Base-by-base conservation (phyloP, 148 eudicot species). In the Rhododendron simsii region DNA sequence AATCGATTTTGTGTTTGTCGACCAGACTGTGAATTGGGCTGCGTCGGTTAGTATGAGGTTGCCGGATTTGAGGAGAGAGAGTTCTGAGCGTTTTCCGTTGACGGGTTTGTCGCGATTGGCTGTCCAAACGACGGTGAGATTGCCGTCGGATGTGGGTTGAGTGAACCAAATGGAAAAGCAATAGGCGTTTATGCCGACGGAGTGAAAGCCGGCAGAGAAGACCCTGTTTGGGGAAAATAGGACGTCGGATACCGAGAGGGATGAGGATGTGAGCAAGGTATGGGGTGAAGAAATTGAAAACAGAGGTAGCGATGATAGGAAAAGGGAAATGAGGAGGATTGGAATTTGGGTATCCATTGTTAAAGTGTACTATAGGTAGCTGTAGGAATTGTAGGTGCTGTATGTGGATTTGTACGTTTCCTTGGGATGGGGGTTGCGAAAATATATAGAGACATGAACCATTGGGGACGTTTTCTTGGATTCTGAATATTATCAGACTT, bases 71-170 rank as follows among this genome's bases (percentile, higher is more conserved):
- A 11, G 53, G 0, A 93, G 73, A 23, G 83, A 86, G 10, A 93
- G 86, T 63, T 83, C 69, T 3, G 94, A 93, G 33, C 0, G 16
- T 69, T 79, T 89, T 11, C 91, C 88, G 10, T 91, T 93, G 1
- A 93, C 86, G 5, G 92, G 93, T 63, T 89, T 35, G 83, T 93
- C 92, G 41, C 91, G 81, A 59, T 93, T 91, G 3, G 93, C 93
- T 86, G 87, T 90, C 95, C 95, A 93, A 45, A 89, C 85, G 0
- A 85, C 73, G 39, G 91, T 87, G 63, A 48, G 87, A 44, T 51
- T 28, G 35, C 23, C 63, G 48, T 71, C 47, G 44, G 44, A 39
- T 5, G 44, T 39, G 44, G 6, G 44, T 39, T 39, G 0, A 5
- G 84, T 74, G 79, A 84, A 85, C 91, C 90, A 92, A 30, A 91